Evolutionary conservation across 139 green algal species (phyloP).

Genomic region (Picocystis salinarum): DNA sequence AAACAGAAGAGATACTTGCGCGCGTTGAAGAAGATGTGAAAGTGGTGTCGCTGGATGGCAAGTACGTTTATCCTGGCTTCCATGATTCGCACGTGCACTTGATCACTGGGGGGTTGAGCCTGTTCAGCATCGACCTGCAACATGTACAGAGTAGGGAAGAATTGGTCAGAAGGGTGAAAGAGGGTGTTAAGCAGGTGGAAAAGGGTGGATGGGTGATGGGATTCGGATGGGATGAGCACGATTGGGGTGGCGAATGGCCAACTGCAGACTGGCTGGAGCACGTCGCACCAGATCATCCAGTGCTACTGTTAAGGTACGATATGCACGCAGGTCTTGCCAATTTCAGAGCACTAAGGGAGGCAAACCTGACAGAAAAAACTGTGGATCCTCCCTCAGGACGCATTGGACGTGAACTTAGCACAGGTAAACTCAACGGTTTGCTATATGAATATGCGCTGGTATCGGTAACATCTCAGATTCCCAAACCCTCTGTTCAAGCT

Average conservation of each 20-base stretch:
- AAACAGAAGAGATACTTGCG: too few relatives aligned
- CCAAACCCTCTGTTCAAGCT: not conserved
- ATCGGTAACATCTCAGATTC: too few relatives aligned
- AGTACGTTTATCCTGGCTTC: too few relatives aligned
- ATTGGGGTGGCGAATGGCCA: slow-evolving; percentile 27
- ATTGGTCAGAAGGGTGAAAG: slow-evolving; percentile 7
- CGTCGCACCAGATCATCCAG: slow-evolving; percentile 8
- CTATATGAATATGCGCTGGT: too few relatives aligned
- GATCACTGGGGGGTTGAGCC: slow-evolving; percentile 24
- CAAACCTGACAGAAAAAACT: slow-evolving; percentile 15
- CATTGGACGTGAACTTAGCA: too few relatives aligned
- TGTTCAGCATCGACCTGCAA: slow-evolving; percentile 23
- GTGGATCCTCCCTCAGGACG: slow-evolving; percentile 11
- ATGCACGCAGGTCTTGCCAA: slow-evolving; percentile 38
- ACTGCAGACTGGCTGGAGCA: slow-evolving; percentile 20
- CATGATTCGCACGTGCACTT: slow-evolving; percentile 49
- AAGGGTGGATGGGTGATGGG: slow-evolving; percentile 30
- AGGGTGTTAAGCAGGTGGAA: slow-evolving; percentile 1
- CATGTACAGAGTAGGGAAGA: slow-evolving; percentile 6
- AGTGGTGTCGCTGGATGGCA: too few relatives aligned
- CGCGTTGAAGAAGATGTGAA: too few relatives aligned
- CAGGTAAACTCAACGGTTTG: too few relatives aligned
- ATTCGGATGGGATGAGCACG: slow-evolving; percentile 27
- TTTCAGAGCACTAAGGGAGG: slow-evolving; percentile 21
- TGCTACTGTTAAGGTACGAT: slow-evolving; percentile 30